Base-by-base conservation (phyloP, 1,284 basidiomycete species). In the Blastosporella zonata region DNA sequence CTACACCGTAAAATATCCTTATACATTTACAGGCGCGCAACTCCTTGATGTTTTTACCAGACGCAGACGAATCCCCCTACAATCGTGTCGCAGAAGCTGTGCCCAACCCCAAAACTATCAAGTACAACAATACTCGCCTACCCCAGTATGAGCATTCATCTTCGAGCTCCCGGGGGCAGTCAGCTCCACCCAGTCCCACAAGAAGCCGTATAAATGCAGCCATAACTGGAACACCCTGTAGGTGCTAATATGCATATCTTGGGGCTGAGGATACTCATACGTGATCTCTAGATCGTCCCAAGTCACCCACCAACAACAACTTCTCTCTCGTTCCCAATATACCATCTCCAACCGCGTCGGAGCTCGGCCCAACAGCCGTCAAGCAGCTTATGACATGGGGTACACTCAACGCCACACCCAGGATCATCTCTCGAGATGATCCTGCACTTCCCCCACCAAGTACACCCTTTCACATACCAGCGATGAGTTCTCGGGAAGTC, bases 341-440 rank as follows among this genome's bases (percentile, higher is more conserved):
- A n/a, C 92, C 93, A 9, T 90, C 91, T 0, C 92, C 90, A 1
- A 88, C 87, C 5, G 86, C 92, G 0, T 79, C 86, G 3, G 77
- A 91, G 55, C 77, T 96, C 25, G 87, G 86, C 0, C 78, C 87
- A 0, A 69, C 69, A 6, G 85, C 87, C 1, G 75, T 93, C 46
- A 91, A 92, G 54, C 85, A 94, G 56, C 79, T 97, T 17, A 91
- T 96, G 87, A 97, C 93, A 7, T 93, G 90, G 90, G 93, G 93
- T 5, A 92, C 90, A 17, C 74, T 96, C 10, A 82, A 85, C 52
- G 84, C 88, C 10, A 96, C 93, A 9, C 93, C 91, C 6, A 82
- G 92, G 39, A 77, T 93, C 8, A 77, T 95, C 28, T 87, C 87
- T 21, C 77, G 79, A 47, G 84, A 84, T 46, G 79, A 84, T 45